Evolutionary conservation across 2,329 filamentous ascomycete genomes (phyloP).

Genomic region (Colletotrichum falcatum): DNA sequence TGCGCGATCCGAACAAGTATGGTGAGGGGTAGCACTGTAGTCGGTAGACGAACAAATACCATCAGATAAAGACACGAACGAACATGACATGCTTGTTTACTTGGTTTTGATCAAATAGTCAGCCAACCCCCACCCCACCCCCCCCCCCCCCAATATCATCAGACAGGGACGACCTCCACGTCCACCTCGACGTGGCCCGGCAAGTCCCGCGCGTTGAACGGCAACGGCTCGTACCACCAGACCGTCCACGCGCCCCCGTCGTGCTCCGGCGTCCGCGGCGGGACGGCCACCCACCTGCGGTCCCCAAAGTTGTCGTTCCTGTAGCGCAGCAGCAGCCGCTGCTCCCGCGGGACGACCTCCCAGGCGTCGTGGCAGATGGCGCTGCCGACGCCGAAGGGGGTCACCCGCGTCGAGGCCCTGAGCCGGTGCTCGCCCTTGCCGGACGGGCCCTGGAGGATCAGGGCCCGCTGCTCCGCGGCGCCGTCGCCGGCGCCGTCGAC

Average conservation of each 20-base stretch:
- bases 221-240: slow-evolving; percentile 8
- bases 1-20: neutral
- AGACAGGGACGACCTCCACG: neutral
- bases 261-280: neutral
- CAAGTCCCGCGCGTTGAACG: neutral
- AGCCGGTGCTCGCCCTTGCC: slow-evolving; percentile 12
- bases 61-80: neutral
- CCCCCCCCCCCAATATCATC: too few relatives aligned
- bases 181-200: slow-evolving; percentile 1
- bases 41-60: neutral
- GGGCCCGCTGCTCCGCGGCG: neutral
- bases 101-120: neutral
- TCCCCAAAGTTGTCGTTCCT: neutral
- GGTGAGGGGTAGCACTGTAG: neutral
- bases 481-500: neutral
- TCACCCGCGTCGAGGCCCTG: neutral
- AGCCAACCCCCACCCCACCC: too few relatives aligned
- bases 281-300: neutral
- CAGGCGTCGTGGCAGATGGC: slow-evolving; percentile 6
- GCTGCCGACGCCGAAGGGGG: neutral
- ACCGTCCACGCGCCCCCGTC: neutral
- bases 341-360: neutral
- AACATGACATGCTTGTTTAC: neutral
- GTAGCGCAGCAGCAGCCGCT: neutral
- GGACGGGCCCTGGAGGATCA: slow-evolving; percentile 6